These are phyloP conservation scores for Cercophora samala DNA, from an alignment of 495 filamentous ascomycete genomes.

Conservation along the genomic window DNA sequence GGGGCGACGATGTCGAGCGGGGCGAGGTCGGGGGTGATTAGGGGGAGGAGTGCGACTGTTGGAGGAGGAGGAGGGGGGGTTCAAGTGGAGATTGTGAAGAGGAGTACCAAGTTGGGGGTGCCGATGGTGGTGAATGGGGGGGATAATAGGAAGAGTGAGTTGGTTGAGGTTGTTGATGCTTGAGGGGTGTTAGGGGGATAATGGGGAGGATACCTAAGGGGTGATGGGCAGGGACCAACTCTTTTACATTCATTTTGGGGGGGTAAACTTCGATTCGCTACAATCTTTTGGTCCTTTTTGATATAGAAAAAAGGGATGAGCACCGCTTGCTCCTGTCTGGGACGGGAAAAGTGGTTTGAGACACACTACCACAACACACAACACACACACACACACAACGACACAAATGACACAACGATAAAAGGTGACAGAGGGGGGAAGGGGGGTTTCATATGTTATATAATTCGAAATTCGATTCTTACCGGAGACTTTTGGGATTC, in stretches of 20 bases:
- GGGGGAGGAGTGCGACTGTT: slow-evolving; percentile 6
- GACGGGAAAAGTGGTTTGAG: neutral
- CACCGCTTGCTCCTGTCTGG: neutral
- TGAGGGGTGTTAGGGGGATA: neutral
- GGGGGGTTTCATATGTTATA: neutral
- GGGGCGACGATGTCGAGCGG: slow-evolving; percentile 12
- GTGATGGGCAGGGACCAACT: neutral
- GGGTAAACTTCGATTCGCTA: neutral
- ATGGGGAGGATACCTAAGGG: neutral
- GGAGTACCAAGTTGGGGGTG: slow-evolving; percentile 36
- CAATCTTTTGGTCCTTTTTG: slow-evolving; percentile 1
- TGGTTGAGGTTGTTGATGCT: slow-evolving; percentile 27
- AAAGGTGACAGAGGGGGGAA: neutral
- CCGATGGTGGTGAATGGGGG: slow-evolving; percentile 35
- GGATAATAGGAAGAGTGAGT: slow-evolving; percentile 42
- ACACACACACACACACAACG: too few relatives aligned
- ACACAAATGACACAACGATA: neutral
- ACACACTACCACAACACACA: neutral
- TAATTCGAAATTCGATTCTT: neutral
- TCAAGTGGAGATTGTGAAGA: slow-evolving; percentile 17
- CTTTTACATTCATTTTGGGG: neutral
- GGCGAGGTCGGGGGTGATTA: neutral
- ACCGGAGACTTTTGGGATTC: neutral
- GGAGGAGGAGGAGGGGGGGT: slow-evolving; percentile 1
- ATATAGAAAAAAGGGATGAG: neutral